Evolutionary conservation across 768 basidiomycete species (phyloP), one percentile per base, ranked within the genome.

Genomic region (Chalciporus piperatus): DNA sequence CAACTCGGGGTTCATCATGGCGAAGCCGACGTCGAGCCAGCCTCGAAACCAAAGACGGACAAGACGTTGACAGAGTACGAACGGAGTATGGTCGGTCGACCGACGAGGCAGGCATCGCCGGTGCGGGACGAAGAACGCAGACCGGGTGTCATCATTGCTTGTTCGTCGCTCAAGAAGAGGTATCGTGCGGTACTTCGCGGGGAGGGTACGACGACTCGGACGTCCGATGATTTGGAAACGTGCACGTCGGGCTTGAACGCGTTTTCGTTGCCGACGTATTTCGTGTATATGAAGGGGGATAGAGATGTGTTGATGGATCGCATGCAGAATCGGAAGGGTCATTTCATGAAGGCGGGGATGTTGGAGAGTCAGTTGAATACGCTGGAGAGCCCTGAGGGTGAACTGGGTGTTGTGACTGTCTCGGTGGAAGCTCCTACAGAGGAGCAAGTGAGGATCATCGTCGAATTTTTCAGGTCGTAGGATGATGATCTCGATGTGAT

Each of bases 291-390:
- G 56, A 72, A 84, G 30, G 91, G 89, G 10, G 61, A 73, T 17
- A 66, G 73, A 39, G 74, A 79, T 23, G 60, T 84, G 45, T 61
- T 94, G 51, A 48, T 76, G 64, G 81, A 82, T 40, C 74, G 92
- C 32, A 86, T 93, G 81, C 59, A 59, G 68, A 72, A 73, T 35
- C 74, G 92, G 32, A 58, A 76, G 38, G 85, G 84, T 0, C 92
- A 95, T 67, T 95, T 87, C 58, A 89, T 94, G 85, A 92, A 91
- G 70, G 80, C 81, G 19, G 64, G 61, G 4, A 92, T 94, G 92
- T 71, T 95, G 58, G 84, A 85, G 45, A 85, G 87, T 56, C 92
- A 95, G 72, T 59, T 92, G 59, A 66, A 64, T 9, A 83, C 87
- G 40, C 61, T 94, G 58, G 87, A 93, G 70, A 74, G 72, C 48